Percentiles rank a stretch among this genome's conserved stretches.
These are phyloP conservation scores for Synchytrium microbalum DNA, from an alignment of 371 early-diverging fungal genomes.

Conservation along the genomic window DNA sequence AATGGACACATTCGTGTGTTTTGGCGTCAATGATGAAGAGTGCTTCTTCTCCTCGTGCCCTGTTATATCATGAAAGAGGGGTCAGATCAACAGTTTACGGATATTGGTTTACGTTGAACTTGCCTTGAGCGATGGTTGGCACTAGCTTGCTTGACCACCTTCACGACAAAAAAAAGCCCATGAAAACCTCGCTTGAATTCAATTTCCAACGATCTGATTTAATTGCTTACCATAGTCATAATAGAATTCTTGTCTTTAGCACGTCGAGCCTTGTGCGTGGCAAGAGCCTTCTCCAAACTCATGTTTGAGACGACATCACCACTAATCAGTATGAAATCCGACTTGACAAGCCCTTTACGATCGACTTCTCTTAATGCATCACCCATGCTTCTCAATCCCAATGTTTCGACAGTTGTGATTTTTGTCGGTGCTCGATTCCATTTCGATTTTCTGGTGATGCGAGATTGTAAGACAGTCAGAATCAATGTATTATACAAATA, in stretches of 20 bases:
- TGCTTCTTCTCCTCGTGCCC: conserved; percentile 62
- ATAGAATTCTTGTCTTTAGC: conserved; percentile 72
- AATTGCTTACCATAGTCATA: conserved; percentile 77
- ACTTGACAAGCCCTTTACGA: conserved; percentile 64
- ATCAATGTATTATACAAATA: too few species aligned
- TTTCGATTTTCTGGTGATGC: conserved; percentile 51
- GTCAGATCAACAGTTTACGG: conserved; percentile 1
- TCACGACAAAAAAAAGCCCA: conserved; percentile 40
- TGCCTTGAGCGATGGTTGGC: conserved; percentile 32
- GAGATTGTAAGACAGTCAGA: too few species aligned
- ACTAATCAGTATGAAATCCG: conserved; percentile 87
- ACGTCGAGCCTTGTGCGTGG: conserved; percentile 32
- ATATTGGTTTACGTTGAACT: too few species aligned
- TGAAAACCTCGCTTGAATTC: too few species aligned
- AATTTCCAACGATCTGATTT: not conserved
- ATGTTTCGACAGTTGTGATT: conserved; percentile 65
- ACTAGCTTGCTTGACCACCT: conserved; percentile 30
- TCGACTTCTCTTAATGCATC: conserved; percentile 91
- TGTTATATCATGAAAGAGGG: not conserved
- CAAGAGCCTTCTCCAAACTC: conserved; percentile 59
- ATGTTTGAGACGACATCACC: conserved; percentile 89
- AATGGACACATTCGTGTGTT: conserved; percentile 71
- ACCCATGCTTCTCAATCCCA: conserved; percentile 77
- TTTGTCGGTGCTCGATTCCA: conserved; percentile 60
- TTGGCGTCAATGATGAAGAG: conserved; percentile 74